These are phyloP conservation scores for Fusarium compactum DNA, from an alignment of 2,329 filamentous ascomycete genomes.

Conservation along the genomic window DNA sequence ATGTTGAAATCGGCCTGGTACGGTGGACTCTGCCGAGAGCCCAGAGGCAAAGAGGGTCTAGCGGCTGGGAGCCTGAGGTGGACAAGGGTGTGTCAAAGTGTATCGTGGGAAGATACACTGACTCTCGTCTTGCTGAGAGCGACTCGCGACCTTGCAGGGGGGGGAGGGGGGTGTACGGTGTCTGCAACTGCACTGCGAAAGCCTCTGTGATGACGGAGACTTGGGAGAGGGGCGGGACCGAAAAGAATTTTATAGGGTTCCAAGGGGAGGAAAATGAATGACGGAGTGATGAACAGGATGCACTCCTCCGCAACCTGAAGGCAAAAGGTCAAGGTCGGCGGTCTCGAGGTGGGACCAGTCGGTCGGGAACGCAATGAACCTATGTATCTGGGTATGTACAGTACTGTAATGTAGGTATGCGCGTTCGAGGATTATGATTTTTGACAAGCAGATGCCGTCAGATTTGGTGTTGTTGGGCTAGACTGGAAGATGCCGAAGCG, in stretches of 20 bases:
- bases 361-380: conserved; percentile 14
- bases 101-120: conserved; percentile 47
- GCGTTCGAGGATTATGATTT: conserved; percentile 29
- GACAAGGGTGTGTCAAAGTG: conserved; percentile 46
- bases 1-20: conserved; percentile 50
- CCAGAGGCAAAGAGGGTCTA: conserved; percentile 53
- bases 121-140: conserved; percentile 47
- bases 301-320: conserved; percentile 45
- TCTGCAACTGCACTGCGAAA: conserved; percentile 38
- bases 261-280: conserved; percentile 44
- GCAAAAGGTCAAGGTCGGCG: conserved; percentile 11
- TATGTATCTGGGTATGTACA: conserved; percentile 5
- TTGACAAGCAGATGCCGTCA: conserved; percentile 19
- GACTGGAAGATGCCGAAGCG: conserved; percentile 39
- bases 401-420: conserved; percentile 13
- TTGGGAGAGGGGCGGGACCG: conserved; percentile 46
- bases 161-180: conserved; percentile 26
- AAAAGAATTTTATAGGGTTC: conserved; percentile 51
- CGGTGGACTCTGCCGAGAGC: conserved; percentile 50
- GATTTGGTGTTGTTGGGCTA: conserved; percentile 22
- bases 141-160: conserved; percentile 43
- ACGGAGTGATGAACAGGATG: conserved; percentile 47
- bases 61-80: conserved; percentile 50
- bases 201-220: conserved; percentile 45
- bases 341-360: conserved; percentile 38